Evolutionary conservation across 2,329 filamentous ascomycete genomes (phyloP), one percentile per base, ranked within the genome.

Genomic region (Drechslera avenae): DNA sequence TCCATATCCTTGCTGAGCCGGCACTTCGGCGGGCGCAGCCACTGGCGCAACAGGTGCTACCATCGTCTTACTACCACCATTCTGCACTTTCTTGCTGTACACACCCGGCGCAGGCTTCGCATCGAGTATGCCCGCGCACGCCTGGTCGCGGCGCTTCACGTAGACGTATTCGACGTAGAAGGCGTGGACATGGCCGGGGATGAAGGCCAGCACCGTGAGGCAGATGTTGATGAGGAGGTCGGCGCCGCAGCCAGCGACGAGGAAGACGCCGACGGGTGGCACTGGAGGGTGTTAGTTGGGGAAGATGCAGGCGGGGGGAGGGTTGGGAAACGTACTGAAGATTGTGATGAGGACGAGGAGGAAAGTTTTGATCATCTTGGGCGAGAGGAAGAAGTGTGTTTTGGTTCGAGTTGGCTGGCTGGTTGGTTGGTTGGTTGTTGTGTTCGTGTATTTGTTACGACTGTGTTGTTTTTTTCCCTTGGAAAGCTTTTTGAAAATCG

Each of bases 161-260:
- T 92, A 96, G 56, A 95, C 79, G 71, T 91, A 95, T 74, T 91
- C 85, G 54, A 91, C 61, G 71, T 92, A 94, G 73, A 92, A 91
- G 35, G 89, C 89, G 69, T 91, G 75, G 45, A 93, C 83, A 60
- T 91, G 86, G 6, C 89, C 90, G 0, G 90, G 90, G 42, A 94
- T 74, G 71, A 87, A 75, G 36, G 76, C 78, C 1, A 81, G 72
- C 14, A 78, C 37, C 1, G 78, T 80, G 10, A 80, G 70, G n/a
- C 68, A 62, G 42, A 79, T 73, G 67, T 79, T 79, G 66, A 80
- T 79, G 36, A 78, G 63, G 1, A 80, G 60, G 54, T 81, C 78
- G 17, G 72, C 71, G 52, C 78, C 77, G 63, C 78, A 81, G 54
- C 78, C 79, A n/a, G 78, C 73, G 40, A 80, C 71, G 48, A 77